A percentile compares a stretch with the other conserved stretches of the same genome.
These are phyloP conservation scores for Agaricus bisporus DNA, from an alignment of 768 basidiomycete species.

Conservation along the genomic window DNA sequence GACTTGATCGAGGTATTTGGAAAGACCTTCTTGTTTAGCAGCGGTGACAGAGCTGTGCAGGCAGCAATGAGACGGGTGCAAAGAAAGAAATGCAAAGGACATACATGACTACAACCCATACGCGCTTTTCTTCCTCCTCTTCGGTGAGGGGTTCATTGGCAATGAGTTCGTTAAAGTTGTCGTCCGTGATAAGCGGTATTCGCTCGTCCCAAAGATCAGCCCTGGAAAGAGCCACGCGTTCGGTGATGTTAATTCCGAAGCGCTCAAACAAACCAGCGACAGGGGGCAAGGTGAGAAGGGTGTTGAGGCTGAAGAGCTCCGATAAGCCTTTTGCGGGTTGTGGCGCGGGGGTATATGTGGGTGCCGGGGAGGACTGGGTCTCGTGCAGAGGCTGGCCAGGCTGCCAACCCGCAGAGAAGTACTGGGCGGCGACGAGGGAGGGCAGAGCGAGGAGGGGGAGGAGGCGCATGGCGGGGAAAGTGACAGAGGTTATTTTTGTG, in stretches of 20 bases:
- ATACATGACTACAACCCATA: slow-evolving; percentile 79
- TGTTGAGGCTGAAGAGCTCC: slow-evolving; percentile 31
- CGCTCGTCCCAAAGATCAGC: slow-evolving; percentile 59
- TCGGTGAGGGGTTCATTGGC: slow-evolving; percentile 60
- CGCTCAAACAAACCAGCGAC: slow-evolving; percentile 46
- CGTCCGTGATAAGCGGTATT: slow-evolving; percentile 76
- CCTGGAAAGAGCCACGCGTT: slow-evolving; percentile 33
- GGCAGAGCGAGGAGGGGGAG: slow-evolving; percentile 30
- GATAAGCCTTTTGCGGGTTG: slow-evolving; percentile 19
- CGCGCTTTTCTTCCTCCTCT: slow-evolving; percentile 59
- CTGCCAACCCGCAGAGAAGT: slow-evolving; percentile 77
- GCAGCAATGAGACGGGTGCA: slow-evolving; percentile 7
- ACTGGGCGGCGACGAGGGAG: slow-evolving; percentile 49
- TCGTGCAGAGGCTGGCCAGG: slow-evolving; percentile 57
- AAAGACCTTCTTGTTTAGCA: slow-evolving; percentile 56
- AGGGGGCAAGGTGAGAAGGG: slow-evolving; percentile 46
- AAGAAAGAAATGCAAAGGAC: slow-evolving; percentile 20
- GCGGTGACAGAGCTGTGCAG: slow-evolving; percentile 48
- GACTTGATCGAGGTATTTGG: slow-evolving; percentile 61
- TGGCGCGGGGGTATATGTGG: slow-evolving; percentile 16
- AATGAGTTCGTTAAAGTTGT: slow-evolving; percentile 69
- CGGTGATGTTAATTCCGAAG: slow-evolving; percentile 69
- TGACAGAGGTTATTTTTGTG: slow-evolving; percentile 48
- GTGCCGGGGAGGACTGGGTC: slow-evolving; percentile 16
- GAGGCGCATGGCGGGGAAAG: slow-evolving; percentile 18